phyloP scores from a whole-genome alignment of 2,329 filamentous ascomycete species.

The Bipolaris zeicola region DNA sequence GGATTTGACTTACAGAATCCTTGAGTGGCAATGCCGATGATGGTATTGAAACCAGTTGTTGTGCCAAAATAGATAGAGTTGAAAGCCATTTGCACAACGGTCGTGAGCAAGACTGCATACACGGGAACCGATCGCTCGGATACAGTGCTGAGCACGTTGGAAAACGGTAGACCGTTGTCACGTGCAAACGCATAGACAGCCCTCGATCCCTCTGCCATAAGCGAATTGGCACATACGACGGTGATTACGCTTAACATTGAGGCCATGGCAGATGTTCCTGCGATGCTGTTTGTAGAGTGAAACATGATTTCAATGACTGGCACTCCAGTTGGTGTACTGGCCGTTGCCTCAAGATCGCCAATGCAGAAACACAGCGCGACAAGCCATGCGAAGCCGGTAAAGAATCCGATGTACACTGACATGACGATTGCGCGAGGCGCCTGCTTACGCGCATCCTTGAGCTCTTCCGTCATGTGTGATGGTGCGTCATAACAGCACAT shows the following conservation, averaged over 20 bases:
- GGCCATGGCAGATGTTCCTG: constrained; percentile 53
- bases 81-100: constrained; percentile 58
- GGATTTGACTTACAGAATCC: constrained; percentile 56
- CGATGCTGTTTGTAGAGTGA: constrained; percentile 54
- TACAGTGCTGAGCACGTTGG: constrained; percentile 53
- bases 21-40: constrained; percentile 62
- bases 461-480: constrained; percentile 62
- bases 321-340: constrained; percentile 54
- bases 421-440: constrained; percentile 54
- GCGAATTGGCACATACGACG: constrained; percentile 53
- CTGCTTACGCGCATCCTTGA: constrained; percentile 57
- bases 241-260: constrained; percentile 58
- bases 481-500: constrained; percentile 60
- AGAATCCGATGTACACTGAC: constrained; percentile 49
- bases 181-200: constrained; percentile 57
- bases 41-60: constrained; percentile 61
- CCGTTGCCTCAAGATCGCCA: constrained; percentile 54
- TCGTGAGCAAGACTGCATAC: constrained; percentile 56
- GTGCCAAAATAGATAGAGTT: constrained; percentile 63
- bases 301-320: constrained; percentile 61
- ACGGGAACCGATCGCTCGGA: constrained; percentile 57
- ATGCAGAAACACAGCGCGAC: constrained; percentile 51
- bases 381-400: constrained; percentile 48
- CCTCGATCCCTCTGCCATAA: constrained; percentile 56
- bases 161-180: constrained; percentile 61